These are phyloP conservation scores for Aspergillus japonicus DNA, from an alignment of 2,329 filamentous ascomycete species.

Conservation along the genomic window DNA sequence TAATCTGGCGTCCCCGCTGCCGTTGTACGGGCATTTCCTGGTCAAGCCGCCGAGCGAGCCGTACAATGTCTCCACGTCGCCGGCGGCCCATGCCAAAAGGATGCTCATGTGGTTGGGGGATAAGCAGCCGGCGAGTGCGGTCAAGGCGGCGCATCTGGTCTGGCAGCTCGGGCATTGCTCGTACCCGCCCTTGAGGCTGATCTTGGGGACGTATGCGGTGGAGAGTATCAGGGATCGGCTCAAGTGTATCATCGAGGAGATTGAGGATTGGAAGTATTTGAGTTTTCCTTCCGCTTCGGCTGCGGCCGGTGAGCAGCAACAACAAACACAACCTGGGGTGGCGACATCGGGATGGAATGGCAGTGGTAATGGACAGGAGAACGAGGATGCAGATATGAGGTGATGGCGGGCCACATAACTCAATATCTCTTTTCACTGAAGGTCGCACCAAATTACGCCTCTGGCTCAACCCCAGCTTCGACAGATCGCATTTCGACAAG, in stretches of 20 bases:
- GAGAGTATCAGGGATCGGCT: slow-evolving; percentile 91
- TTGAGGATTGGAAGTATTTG: slow-evolving; percentile 88
- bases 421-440: too few species aligned
- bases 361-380: background rate
- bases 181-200: slow-evolving; percentile 81
- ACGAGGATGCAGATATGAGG: background rate
- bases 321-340: background rate
- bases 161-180: slow-evolving; percentile 94
- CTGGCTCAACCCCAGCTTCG: too few species aligned
- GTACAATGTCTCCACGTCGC: slow-evolving; percentile 74
- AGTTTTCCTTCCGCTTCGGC: slow-evolving; percentile 55
- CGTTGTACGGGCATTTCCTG: slow-evolving; percentile 87
- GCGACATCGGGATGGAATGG: background rate
- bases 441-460: background rate
- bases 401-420: background rate
- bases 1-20: slow-evolving; percentile 55
- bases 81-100: slow-evolving; percentile 81
- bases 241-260: slow-evolving; percentile 88
- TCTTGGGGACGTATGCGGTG: slow-evolving; percentile 92
- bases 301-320: slow-evolving; percentile 35
- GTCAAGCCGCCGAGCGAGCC: slow-evolving; percentile 82
- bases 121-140: slow-evolving; percentile 84
- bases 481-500: too few species aligned
- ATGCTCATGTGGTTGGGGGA: slow-evolving; percentile 96
- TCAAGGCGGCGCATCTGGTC: slow-evolving; percentile 88